Base-by-base conservation (phyloP, 192 early-diverging fungal genomes). In the Gonapodya sp. region DNA sequence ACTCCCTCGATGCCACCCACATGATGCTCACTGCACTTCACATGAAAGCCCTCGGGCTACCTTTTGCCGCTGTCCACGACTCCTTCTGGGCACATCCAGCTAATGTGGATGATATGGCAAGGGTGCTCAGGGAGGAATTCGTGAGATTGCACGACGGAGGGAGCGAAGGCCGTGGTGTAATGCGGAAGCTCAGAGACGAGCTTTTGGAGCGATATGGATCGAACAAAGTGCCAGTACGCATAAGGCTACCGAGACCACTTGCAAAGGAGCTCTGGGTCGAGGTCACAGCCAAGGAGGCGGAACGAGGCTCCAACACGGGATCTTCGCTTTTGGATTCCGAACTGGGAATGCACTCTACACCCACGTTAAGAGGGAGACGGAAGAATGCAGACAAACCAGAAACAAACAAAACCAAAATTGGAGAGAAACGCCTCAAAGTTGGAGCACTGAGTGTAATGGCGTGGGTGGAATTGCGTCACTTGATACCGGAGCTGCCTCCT, bases 21-120 rank as follows among this genome's bases (percentile, higher is more conserved):
- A 99, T 99, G 97, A 89, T 96, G 81, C 89, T 97, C 85, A 95
- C 96, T 24, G 96, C 97, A 34, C 88, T 95, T 34, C 91, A 89
- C 80, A 97, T 96, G 88, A 90, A 94, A 73, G 83, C 87, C 36
- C 89, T 88, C 30, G 92, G 91, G 0, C 83, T 99, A 80, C 88
- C 92, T 8, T 99, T 97, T 90, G 95, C 97, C 0, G 92, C 96
- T 1, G 97, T 99, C 24, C 97, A 99, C 86, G 97, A 99, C 85
- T 96, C 94, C 79, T 99, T 96, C 85, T 99, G 97, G 97, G 96
- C 96, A 0, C 97, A 99, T 82, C 94, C 97, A 0, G 93, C 89
- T 81, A 94, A 96, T 87, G 91, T 97, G 0, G 92, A 95, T 84
- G 83, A 78, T 34, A 96, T 99, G 95, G 93, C 92, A 82, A 83